Evolutionary conservation across 306 rosid genomes (phyloP).

Genomic region (Prosopis cineraria): DNA sequence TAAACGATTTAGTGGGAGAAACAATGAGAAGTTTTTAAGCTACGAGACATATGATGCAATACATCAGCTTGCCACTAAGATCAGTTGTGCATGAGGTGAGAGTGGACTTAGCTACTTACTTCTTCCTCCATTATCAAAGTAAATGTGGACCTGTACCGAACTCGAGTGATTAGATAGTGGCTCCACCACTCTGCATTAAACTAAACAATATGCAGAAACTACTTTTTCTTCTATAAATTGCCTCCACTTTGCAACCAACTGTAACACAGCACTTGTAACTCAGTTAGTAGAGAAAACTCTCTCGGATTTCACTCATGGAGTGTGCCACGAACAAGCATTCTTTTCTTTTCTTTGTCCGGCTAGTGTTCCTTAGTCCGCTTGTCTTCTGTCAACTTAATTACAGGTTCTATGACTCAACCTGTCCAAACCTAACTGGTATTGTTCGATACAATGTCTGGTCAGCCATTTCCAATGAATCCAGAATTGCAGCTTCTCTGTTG

Average conservation of each 20-base stretch:
- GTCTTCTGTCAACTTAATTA: slow-evolving; percentile 68
- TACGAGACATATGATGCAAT: background rate
- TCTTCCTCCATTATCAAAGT: slow-evolving; percentile 26
- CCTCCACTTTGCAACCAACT: slow-evolving; percentile 15
- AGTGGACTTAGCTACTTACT: background rate
- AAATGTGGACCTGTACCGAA: slow-evolving; percentile 53
- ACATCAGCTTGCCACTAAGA: slow-evolving; percentile 55
- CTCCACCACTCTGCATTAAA: slow-evolving; percentile 50
- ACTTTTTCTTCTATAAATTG: slow-evolving; percentile 44
- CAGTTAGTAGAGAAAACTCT: slow-evolving; percentile 12
- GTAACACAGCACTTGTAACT: slow-evolving; percentile 29
- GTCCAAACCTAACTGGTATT: slow-evolving; percentile 62
- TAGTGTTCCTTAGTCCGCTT: slow-evolving; percentile 53
- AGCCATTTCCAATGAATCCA: slow-evolving; percentile 73
- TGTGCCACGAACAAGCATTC: slow-evolving; percentile 31
- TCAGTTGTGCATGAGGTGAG: slow-evolving; percentile 35
- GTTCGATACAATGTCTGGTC: slow-evolving; percentile 60
- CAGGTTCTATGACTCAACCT: slow-evolving; percentile 61
- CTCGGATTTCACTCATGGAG: slow-evolving; percentile 40
- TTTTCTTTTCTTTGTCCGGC: slow-evolving; percentile 42
- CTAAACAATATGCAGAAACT: slow-evolving; percentile 1
- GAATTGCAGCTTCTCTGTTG: slow-evolving; percentile 92
- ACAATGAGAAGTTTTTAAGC: background rate
- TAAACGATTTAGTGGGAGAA: background rate
- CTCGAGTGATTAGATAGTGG: slow-evolving; percentile 48